A percentile compares a stretch with the other conserved stretches of the same genome.
These are phyloP conservation scores for Phylloporus arenicola DNA, from an alignment of 768 basidiomycete species.

Conservation along the genomic window DNA sequence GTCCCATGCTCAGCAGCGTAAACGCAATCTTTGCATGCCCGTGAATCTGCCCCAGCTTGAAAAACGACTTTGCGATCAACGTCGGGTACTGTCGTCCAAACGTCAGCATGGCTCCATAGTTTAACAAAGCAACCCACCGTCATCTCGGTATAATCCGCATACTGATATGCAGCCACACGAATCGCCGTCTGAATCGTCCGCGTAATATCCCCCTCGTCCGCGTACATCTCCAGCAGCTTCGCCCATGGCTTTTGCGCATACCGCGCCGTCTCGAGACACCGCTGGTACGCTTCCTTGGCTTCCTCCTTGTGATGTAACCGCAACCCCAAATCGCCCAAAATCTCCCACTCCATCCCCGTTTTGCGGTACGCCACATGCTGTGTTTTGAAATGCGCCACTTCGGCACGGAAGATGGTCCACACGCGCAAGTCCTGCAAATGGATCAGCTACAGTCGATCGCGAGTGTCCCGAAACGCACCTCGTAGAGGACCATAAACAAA, in stretches of 20 bases:
- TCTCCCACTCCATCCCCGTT: constrained; percentile 97
- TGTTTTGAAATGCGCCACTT: constrained; percentile 97
- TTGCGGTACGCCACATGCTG: constrained; percentile 98
- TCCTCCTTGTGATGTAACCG: constrained; percentile 98
- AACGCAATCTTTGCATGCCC: constrained; percentile 93
- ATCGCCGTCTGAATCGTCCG: constrained; percentile 88
- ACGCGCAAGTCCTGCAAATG: constrained; percentile 78
- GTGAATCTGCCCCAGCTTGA: constrained; percentile 89
- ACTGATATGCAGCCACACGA: constrained; percentile 88
- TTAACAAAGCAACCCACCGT: constrained; percentile 47
- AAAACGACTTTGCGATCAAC: constrained; percentile 82
- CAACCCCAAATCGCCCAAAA: constrained; percentile 87
- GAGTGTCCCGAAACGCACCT: constrained; percentile 46
- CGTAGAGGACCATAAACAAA: constrained; percentile 96
- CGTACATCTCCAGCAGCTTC: constrained; percentile 91
- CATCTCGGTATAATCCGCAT: constrained; percentile 85
- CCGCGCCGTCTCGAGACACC: constrained; percentile 79
- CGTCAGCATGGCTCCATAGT: not conserved
- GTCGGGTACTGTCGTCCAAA: constrained; percentile 61
- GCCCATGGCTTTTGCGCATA: constrained; percentile 92
- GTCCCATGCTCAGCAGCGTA: constrained; percentile 88
- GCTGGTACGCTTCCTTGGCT: constrained; percentile 95
- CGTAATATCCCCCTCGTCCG: constrained; percentile 94
- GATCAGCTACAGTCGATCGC: not conserved
- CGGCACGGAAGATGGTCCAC: constrained; percentile 98